Evolutionary conservation across 2,329 filamentous ascomycete species (phyloP).

Genomic region (Curvularia hawaiiensis): DNA sequence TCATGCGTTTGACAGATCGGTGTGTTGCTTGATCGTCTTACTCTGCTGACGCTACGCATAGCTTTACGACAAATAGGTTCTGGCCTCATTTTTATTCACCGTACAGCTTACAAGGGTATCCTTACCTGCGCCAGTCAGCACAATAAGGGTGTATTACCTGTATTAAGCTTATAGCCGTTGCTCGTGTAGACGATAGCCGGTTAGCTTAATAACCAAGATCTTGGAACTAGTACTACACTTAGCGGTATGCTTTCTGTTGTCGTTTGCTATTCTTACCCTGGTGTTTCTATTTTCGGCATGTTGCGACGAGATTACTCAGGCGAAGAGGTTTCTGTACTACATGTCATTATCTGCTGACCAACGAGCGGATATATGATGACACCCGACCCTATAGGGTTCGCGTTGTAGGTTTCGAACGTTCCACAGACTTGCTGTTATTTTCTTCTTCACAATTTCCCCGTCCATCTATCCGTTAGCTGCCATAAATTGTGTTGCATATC

Average conservation of each 20-base stretch:
- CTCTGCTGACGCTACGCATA: neutral
- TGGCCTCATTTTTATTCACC: neutral
- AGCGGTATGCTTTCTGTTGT: neutral
- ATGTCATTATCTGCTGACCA: neutral
- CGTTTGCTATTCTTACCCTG: neutral
- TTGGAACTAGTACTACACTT: neutral
- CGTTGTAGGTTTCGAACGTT: neutral
- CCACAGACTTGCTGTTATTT: neutral
- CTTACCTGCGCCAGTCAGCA: neutral
- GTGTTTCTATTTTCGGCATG: neutral
- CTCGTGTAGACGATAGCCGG: neutral
- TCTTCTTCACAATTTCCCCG: neutral
- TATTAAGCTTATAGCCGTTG: neutral
- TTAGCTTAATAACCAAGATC: neutral
- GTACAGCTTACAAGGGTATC: neutral
- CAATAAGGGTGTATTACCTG: neutral
- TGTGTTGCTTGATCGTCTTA: neutral
- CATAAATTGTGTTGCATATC: neutral
- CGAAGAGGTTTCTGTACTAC: neutral
- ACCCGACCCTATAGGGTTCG: neutral
- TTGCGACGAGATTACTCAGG: neutral
- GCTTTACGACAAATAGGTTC: too few relatives aligned
- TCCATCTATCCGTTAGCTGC: neutral
- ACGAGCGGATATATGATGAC: neutral
- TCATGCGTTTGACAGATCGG: neutral